Evolutionary conservation across 345 rosid species (phyloP).

Genomic region (Eutrema heterophyllum): DNA sequence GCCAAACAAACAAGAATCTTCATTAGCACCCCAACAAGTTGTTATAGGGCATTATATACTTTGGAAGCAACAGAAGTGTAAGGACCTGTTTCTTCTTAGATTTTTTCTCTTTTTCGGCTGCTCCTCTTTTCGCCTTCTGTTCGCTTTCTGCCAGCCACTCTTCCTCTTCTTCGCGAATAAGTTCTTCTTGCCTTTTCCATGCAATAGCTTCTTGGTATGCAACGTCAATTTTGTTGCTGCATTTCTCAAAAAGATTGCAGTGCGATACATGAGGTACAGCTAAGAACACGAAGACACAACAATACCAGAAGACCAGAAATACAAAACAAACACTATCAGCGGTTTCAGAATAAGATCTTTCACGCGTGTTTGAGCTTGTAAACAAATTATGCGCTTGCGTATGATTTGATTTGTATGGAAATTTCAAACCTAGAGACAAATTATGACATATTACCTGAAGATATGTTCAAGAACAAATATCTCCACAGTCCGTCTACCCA

Average conservation of each 20-base stretch:
- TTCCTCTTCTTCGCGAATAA: slow-evolving; percentile 94
- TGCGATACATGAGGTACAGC: slow-evolving; percentile 20
- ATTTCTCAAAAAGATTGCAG: slow-evolving; percentile 27
- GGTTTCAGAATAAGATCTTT: slow-evolving; percentile 3
- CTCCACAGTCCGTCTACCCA: slow-evolving; percentile 90
- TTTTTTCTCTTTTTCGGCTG: slow-evolving; percentile 69
- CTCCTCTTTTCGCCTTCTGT: slow-evolving; percentile 75
- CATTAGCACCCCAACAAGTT: slow-evolving; percentile 2
- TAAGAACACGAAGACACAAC: not conserved
- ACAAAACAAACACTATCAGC: slow-evolving; percentile 6
- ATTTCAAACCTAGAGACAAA: too few relatives aligned
- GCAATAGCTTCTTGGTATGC: slow-evolving; percentile 97
- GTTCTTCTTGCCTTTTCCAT: slow-evolving; percentile 86
- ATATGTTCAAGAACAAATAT: slow-evolving; percentile 86
- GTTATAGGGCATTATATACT: not conserved
- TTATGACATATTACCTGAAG: slow-evolving; percentile 52
- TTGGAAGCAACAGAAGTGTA: not conserved
- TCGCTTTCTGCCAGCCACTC: slow-evolving; percentile 74
- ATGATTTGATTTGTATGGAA: not conserved
- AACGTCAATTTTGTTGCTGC: slow-evolving; percentile 82
- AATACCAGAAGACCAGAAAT: slow-evolving; percentile 18
- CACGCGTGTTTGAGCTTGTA: not conserved
- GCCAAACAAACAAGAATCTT: slow-evolving; percentile 12
- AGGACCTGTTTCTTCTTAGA: slow-evolving; percentile 85
- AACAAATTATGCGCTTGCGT: slow-evolving; percentile 2